phyloP scores from a whole-genome alignment of 805 yeast species.

The Gaillardinia entomophila region DNA sequence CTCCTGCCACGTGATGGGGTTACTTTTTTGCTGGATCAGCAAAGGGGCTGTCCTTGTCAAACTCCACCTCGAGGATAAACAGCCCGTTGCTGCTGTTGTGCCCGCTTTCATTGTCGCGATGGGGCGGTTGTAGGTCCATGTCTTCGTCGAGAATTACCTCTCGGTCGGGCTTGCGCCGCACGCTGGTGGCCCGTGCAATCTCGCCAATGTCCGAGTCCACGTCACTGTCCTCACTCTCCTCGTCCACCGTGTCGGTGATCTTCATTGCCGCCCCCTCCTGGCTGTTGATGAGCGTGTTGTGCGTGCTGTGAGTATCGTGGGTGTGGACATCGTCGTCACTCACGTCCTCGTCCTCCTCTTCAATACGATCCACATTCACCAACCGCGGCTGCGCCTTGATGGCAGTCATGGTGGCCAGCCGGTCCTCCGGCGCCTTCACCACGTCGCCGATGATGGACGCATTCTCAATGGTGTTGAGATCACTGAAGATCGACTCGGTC shows the following conservation, averaged over 20 bases:
- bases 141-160: slow-evolving; percentile 5
- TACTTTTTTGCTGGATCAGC: no score
- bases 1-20: no score
- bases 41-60: slow-evolving; percentile 26
- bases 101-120: background rate
- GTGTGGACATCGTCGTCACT: slow-evolving; percentile 14
- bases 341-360: slow-evolving; percentile 35
- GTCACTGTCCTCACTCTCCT: slow-evolving; percentile 21
- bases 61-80: slow-evolving; percentile 27
- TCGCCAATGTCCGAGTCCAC: slow-evolving; percentile 44
- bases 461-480: slow-evolving; percentile 38
- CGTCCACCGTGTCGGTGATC: background rate
- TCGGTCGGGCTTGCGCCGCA: slow-evolving; percentile 11
- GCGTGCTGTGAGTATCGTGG: background rate
- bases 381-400: slow-evolving; percentile 70
- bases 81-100: slow-evolving; percentile 13
- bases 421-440: slow-evolving; percentile 12
- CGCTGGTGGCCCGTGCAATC: slow-evolving; percentile 35
- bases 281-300: background rate
- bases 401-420: slow-evolving; percentile 59
- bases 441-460: slow-evolving; percentile 43
- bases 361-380: slow-evolving; percentile 49
- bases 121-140: background rate
- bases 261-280: background rate
- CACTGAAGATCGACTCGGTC: slow-evolving; percentile 36